A percentile compares a stretch with the other conserved stretches of the same genome.
These are phyloP conservation scores for Sphaerulina musiva DNA, from an alignment of 2,329 filamentous ascomycete species.

Conservation along the genomic window DNA sequence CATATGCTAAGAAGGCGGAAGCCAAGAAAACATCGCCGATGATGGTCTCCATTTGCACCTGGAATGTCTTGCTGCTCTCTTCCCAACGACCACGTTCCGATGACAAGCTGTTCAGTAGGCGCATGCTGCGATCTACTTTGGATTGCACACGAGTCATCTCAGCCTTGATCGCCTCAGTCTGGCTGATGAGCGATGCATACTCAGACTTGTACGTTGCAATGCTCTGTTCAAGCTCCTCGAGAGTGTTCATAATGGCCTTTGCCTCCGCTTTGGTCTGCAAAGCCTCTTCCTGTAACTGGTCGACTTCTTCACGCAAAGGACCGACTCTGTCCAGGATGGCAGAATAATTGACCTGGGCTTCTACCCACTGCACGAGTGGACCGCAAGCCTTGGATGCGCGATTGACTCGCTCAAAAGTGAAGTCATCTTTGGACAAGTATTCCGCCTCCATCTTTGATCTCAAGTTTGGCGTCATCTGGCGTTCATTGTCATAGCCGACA, in stretches of 20 bases:
- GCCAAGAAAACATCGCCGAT: slow-evolving; percentile 93
- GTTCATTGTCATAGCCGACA: slow-evolving; percentile 92
- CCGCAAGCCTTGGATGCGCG: slow-evolving; percentile 95
- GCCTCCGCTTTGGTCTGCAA: slow-evolving; percentile 90
- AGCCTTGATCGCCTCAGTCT: slow-evolving; percentile 92
- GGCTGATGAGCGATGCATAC: slow-evolving; percentile 90
- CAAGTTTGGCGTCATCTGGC: slow-evolving; percentile 78
- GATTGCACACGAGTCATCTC: slow-evolving; percentile 96
- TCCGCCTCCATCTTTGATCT: slow-evolving; percentile 87
- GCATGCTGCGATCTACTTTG: slow-evolving; percentile 94
- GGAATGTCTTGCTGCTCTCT: slow-evolving; percentile 93
- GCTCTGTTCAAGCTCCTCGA: slow-evolving; percentile 75
- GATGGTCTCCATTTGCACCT: slow-evolving; percentile 93
- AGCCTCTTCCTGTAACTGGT: slow-evolving; percentile 77
- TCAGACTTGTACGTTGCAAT: slow-evolving; percentile 94
- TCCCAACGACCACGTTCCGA: slow-evolving; percentile 94
- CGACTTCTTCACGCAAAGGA: slow-evolving; percentile 83
- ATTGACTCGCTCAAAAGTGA: slow-evolving; percentile 93
- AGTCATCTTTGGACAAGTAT: slow-evolving; percentile 86
- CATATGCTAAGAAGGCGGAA: slow-evolving; percentile 95
- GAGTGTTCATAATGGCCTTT: slow-evolving; percentile 81
- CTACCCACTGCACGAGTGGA: slow-evolving; percentile 92
- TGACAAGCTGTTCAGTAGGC: slow-evolving; percentile 86
- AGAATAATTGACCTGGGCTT: slow-evolving; percentile 96
- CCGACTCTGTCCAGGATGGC: slow-evolving; percentile 92